Base-by-base conservation (phyloP, 805 yeast species). In the Myxozyma vanderwaltii region DNA sequence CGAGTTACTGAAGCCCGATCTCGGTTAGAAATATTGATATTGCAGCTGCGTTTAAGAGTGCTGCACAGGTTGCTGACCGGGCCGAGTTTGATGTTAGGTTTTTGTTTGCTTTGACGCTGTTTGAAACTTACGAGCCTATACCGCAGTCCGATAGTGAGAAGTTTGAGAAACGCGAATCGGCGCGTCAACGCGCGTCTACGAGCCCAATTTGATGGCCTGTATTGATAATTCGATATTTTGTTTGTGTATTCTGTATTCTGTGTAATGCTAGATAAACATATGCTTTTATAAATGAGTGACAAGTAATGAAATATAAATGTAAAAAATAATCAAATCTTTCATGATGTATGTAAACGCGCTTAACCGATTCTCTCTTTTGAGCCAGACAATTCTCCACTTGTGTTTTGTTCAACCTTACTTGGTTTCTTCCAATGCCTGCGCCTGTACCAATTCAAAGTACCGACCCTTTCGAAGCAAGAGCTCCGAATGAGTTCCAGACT, bases 401-500 rank as follows among this genome's bases (percentile, higher is more conserved):
- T 38, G 13, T 4, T 8, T 38, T 8, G 6, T 29, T 10, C 10
- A 29, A 7, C 33, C 33, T 29, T 38, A n/a, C 10, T 38, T 38
- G 2, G 17, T 38, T 38, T 27, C 33, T 6, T 78, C 72, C 39
- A 90, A 77, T 0, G 69, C 66, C 63, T 76, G 79, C 52, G 74
- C 65, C 44, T 65, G 63, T 19, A 76, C 80, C 21, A 77, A 68
- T 64, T 76, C 78, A 43, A 66, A 73, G 63, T 77, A 76, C 27
- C 71, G 70, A 47, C 76, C 74, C 54, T 68, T 62, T 40, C 66
- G 61, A 19, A 63, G 70, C 63, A 76, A 69, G 4, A 80, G 76
- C 24, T 77, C 77, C 0, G 71, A 67, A 65, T 76, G 82, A 2
- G 75, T 71, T 4, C 86, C 83, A 4, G 73, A 68, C 66, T 86